Base-by-base conservation (phyloP, 2,329 filamentous ascomycete species). In the Tolypocladium ovalisporum region DNA sequence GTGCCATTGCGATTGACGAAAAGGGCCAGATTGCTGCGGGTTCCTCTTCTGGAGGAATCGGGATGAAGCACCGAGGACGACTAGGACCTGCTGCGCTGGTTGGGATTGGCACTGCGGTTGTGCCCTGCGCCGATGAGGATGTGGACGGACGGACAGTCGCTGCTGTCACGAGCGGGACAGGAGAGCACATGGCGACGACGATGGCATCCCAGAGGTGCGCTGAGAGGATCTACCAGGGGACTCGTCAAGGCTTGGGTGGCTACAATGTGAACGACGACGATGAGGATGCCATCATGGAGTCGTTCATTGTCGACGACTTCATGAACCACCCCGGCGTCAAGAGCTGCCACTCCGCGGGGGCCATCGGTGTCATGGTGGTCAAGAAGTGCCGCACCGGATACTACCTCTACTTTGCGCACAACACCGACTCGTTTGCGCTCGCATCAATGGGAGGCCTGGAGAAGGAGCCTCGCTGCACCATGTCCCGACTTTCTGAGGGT, bases 101-200 rank as follows among this genome's bases (percentile, higher is more conserved):
- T 17, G 93, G 94, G 9, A 84, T 97, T 56, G 94, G 94, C 57
- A 93, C 91, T 24, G 88, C 90, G 39, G 87, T 99, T 34, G 82
- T 97, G n/a, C 93, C 93, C 1, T 77, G 79, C 32, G 84, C 91
- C 60, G 76, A 82, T 2, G 79, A 83, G 35, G 92, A 97, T 66
- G 76, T 82, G 8, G 84, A 89, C 2, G 76, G 79, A 52, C 80
- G 84, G 9, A 84, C 81, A 52, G 90, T 96, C 34, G 93, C 90
- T 35, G 85, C 87, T 32, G 90, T 97, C 27, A 95, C 91, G 42
- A 96, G 90, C 68, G 94, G 94, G 34, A 99, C 94, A 3, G 94
- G 94, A 53, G 94, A 99, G 73, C 94, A 99, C 69, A 99, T 99
- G 88, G 89, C 91, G 39, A 97, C 93, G 0, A 95, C 92, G 0